Percentiles rank a stretch among this genome's conserved stretches.
These are phyloP conservation scores for Apiospora pterosperma DNA, from an alignment of 2,329 filamentous ascomycete genomes.

Conservation along the genomic window DNA sequence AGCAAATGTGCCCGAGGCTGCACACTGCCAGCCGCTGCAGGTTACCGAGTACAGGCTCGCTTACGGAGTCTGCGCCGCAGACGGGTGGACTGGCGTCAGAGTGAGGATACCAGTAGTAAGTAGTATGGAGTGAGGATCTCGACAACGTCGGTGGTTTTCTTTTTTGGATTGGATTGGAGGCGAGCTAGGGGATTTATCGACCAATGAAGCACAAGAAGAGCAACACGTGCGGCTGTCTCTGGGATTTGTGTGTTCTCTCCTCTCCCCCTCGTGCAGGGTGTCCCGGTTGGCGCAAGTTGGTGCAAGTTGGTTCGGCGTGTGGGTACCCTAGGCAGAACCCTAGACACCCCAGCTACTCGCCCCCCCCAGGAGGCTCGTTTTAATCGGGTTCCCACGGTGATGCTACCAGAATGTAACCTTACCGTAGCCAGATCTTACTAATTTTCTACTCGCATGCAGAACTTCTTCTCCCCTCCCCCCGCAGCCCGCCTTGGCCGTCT, in stretches of 20 bases:
- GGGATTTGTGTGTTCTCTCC: no score
- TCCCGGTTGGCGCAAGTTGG: no score
- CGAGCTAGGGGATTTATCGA: not conserved
- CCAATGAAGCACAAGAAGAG: conserved; percentile 3
- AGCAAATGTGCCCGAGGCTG: not conserved
- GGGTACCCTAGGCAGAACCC: no score
- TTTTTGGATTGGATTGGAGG: not conserved
- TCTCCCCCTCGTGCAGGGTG: no score
- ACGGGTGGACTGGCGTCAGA: not conserved
- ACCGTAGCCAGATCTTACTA: no score
- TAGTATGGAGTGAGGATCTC: no score
- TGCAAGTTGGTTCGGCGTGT: no score
- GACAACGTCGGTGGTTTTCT: not conserved
- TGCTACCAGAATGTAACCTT: no score
- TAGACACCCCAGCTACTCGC: no score
- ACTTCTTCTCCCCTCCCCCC: not conserved
- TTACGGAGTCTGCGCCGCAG: not conserved
- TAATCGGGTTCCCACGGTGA: no score
- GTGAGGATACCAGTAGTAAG: not conserved
- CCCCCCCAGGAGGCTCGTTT: no score
- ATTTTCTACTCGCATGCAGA: no score
- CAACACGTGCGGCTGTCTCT: conserved; percentile 9
- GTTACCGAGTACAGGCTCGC: not conserved
- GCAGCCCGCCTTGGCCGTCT: not conserved
- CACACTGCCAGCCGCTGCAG: not conserved